These are phyloP conservation scores for Diplodia corticola DNA, from an alignment of 2,329 filamentous ascomycete genomes.

Conservation along the genomic window DNA sequence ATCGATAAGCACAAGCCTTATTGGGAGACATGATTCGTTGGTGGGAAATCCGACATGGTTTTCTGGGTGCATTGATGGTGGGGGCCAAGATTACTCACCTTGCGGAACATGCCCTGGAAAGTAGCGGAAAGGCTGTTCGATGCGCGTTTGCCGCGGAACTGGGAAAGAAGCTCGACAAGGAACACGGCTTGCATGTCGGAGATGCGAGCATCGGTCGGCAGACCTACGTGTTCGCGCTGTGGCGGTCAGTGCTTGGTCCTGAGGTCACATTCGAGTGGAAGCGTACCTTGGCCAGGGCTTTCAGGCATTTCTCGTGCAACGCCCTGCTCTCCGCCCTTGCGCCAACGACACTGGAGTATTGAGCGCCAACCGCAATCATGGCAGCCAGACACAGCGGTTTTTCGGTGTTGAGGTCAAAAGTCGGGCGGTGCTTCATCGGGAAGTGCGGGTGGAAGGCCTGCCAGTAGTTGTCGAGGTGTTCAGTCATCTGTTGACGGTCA, in stretches of 20 bases:
- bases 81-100: conserved; percentile 29
- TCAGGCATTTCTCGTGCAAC: conserved; percentile 45
- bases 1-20: neutral
- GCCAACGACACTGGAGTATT: conserved; percentile 39
- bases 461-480: conserved; percentile 49
- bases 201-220: conserved; percentile 30
- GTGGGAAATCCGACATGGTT: conserved; percentile 6
- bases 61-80: conserved; percentile 22
- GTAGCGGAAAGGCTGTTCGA: conserved; percentile 38
- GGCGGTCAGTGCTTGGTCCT: neutral
- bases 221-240: conserved; percentile 26
- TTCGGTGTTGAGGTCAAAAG: conserved; percentile 37
- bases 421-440: conserved; percentile 46
- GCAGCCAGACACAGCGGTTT: conserved; percentile 48
- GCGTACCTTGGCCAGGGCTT: conserved; percentile 39
- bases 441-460: conserved; percentile 47
- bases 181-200: conserved; percentile 48
- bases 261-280: neutral
- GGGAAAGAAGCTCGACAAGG: conserved; percentile 45
- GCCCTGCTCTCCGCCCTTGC: conserved; percentile 40
- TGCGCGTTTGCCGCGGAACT: conserved; percentile 44
- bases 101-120: conserved; percentile 41
- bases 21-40: neutral
- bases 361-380: conserved; percentile 47
- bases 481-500: conserved; percentile 32